phyloP scores from a whole-genome alignment of 2,329 filamentous ascomycete genomes.

The Zymoseptoria brevis region DNA sequence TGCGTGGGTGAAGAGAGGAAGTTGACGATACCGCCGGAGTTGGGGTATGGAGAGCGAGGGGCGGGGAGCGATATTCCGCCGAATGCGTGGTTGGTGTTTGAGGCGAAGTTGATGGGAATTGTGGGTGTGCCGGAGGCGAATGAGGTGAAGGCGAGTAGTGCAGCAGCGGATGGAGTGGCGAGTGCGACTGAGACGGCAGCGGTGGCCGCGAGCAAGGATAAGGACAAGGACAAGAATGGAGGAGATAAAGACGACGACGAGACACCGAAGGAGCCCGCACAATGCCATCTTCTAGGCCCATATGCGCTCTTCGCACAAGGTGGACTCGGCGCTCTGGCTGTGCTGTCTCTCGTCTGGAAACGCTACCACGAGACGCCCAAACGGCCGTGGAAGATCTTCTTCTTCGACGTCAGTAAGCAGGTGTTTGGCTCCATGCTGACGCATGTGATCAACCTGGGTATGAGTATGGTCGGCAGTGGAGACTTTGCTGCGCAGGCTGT shows the following conservation, averaged over 20 bases:
- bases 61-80: slow-evolving; percentile 65
- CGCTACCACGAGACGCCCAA: slow-evolving; percentile 87
- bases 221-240: slow-evolving; percentile 9
- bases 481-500: slow-evolving; percentile 56
- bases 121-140: slow-evolving; percentile 35
- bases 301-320: slow-evolving; percentile 89
- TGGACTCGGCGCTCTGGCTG: slow-evolving; percentile 71
- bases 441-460: slow-evolving; percentile 86
- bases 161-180: slow-evolving; percentile 16
- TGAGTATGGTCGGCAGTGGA: slow-evolving; percentile 91
- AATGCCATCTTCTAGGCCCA: slow-evolving; percentile 79
- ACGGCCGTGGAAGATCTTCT: slow-evolving; percentile 91
- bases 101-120: slow-evolving; percentile 83
- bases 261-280: slow-evolving; percentile 43
- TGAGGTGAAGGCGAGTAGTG: slow-evolving; percentile 1
- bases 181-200: slow-evolving; percentile 18
- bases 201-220: background rate
- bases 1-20: slow-evolving; percentile 88
- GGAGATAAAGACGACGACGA: slow-evolving; percentile 9
- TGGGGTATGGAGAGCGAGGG: slow-evolving; percentile 69
- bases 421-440: slow-evolving; percentile 88
- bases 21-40: slow-evolving; percentile 78
- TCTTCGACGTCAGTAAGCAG: slow-evolving; percentile 95
- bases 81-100: slow-evolving; percentile 77
- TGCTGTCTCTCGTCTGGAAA: slow-evolving; percentile 86